Conservation (phyloP, 495 filamentous ascomycete species). For the Arthonia radiata region DNA sequence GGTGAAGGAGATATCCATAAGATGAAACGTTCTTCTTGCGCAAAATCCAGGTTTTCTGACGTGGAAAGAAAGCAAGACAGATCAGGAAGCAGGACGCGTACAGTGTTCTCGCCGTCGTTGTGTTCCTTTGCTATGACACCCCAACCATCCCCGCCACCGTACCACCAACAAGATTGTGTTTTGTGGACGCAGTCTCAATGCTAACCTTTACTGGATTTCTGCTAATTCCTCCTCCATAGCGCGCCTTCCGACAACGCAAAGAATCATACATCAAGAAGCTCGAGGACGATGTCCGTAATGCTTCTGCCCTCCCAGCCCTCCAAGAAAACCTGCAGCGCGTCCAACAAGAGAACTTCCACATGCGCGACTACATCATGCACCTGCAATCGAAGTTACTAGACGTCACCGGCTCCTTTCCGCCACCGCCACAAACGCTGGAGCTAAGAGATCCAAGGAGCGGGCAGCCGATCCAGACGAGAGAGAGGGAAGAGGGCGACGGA, state of each 20-base stretch:
- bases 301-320: slow-evolving; percentile 38
- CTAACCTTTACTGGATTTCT: slow-evolving; percentile 1
- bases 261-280: slow-evolving; percentile 94
- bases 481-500: no score
- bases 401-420: slow-evolving; percentile 56
- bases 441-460: no score
- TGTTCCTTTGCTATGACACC: slow-evolving; percentile 1
- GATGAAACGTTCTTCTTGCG: no score
- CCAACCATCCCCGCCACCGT: no score
- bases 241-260: slow-evolving; percentile 92
- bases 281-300: slow-evolving; percentile 69
- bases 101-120: not conserved
- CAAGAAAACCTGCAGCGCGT: slow-evolving; percentile 47
- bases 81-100: not conserved
- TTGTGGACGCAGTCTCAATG: slow-evolving; percentile 2
- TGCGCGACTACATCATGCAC: slow-evolving; percentile 76
- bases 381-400: slow-evolving; percentile 79
- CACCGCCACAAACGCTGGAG: no score
- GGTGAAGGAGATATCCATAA: no score
- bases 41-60: slow-evolving; percentile 3
- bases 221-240: slow-evolving; percentile 23
- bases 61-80: slow-evolving; percentile 1
- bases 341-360: slow-evolving; percentile 65
- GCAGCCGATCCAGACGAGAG: no score
- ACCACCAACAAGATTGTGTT: slow-evolving; percentile 7